Percentiles rank a stretch among this genome's conserved stretches.
Evolutionary conservation across 345 rosid genomes (phyloP).

Genomic region (Euphorbia lathyris): DNA sequence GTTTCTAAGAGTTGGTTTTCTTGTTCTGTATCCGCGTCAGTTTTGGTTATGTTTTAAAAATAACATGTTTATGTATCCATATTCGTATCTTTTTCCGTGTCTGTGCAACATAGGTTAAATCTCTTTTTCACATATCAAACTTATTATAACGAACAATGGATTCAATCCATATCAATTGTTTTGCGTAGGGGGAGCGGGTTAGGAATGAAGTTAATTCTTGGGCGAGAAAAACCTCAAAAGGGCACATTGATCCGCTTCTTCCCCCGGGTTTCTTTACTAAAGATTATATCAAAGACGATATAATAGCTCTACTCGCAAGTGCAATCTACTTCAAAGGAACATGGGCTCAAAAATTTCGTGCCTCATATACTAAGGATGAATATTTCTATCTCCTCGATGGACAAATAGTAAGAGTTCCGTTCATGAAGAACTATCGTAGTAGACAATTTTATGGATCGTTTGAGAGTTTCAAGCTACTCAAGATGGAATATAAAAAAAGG

Average conservation of each 20-base stretch:
- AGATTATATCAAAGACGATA: neutral
- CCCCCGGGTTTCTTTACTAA: too few relatives aligned
- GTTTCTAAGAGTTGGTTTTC: too few relatives aligned
- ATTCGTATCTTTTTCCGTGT: too few relatives aligned
- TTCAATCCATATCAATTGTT: too few relatives aligned
- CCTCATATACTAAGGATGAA: neutral
- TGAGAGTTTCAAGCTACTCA: conserved; percentile 6
- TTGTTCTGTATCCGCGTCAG: too few relatives aligned
- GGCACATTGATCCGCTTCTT: neutral
- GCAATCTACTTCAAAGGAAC: conserved; percentile 8
- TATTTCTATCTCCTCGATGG: conserved; percentile 12
- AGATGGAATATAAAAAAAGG: neutral
- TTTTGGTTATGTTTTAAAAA: too few relatives aligned
- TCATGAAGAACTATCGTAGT: neutral
- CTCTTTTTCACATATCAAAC: too few relatives aligned
- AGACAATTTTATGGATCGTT: conserved; percentile 2
- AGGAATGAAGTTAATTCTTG: neutral
- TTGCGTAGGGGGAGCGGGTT: neutral
- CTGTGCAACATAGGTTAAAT: too few relatives aligned
- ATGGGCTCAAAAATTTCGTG: neutral
- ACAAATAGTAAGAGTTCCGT: conserved; percentile 11
- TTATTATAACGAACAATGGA: too few relatives aligned
- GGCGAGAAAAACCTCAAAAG: neutral
- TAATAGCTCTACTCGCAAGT: conserved; percentile 2
- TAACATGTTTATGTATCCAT: too few relatives aligned